Conservation (phyloP, 2,329 filamentous ascomycete species). For the Cercospora sp. region DNA sequence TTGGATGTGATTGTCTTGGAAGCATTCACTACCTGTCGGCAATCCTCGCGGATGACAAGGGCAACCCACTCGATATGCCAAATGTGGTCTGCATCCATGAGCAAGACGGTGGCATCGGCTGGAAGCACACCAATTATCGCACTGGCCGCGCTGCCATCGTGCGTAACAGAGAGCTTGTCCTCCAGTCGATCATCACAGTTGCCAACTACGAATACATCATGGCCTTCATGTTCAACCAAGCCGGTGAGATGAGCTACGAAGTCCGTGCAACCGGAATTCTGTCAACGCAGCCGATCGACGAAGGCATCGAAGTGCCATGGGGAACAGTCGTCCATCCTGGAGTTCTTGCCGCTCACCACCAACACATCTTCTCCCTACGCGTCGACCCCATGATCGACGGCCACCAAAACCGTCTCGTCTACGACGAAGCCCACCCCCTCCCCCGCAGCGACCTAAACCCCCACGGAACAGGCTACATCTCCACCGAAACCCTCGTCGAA, state of each 20-base stretch:
- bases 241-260: constrained; percentile 66
- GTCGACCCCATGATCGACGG: constrained; percentile 52
- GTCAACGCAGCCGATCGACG: constrained; percentile 66
- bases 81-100: constrained; percentile 71
- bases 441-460: constrained; percentile 57
- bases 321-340: constrained; percentile 69
- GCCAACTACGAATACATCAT: constrained; percentile 72
- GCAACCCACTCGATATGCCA: constrained; percentile 58
- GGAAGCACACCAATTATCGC: constrained; percentile 70
- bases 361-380: constrained; percentile 68
- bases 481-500: constrained; percentile 49
- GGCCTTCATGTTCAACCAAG: constrained; percentile 66
- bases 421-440: constrained; percentile 60
- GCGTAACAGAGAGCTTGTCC: constrained; percentile 60
- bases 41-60: constrained; percentile 42
- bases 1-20: constrained; percentile 70
- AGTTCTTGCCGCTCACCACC: constrained; percentile 68
- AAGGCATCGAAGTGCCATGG: constrained; percentile 63
- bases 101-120: constrained; percentile 67
- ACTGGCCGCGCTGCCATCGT: constrained; percentile 62
- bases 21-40: constrained; percentile 67
- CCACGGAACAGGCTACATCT: constrained; percentile 53
- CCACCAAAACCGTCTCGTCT: constrained; percentile 47
- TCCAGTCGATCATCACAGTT: constrained; percentile 64
- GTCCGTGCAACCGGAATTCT: constrained; percentile 70